Evolutionary conservation across 2,329 filamentous ascomycete species (phyloP), one percentile per base, ranked within the genome.

Genomic region (Teratosphaeria viscida): DNA sequence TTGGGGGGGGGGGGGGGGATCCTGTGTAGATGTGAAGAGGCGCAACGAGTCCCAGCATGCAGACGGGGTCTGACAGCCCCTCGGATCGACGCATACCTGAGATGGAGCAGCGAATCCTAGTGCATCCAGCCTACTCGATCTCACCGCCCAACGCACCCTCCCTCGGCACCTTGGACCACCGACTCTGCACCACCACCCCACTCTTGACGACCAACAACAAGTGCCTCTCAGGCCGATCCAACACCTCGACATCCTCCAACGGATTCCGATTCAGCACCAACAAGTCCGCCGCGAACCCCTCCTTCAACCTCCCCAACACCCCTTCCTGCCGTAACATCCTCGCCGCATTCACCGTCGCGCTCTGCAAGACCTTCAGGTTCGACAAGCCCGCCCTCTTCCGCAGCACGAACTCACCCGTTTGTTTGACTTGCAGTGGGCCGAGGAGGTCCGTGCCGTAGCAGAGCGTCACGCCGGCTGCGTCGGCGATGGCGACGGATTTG

Each of bases 401-500:
- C 14, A 82, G 60, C 0, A 68, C 66, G 61, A 83, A 82, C 63
- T 82, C 80, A 37, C 73, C 72, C 0, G 74, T 77, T 68, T 83
- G 81, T n/a, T 75, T 75, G 14, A 73, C 66, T 7, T 75, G 73
- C 61, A 83, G 66, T 0, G 78, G 79, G 0, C 80, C 81, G 0
- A 84, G 73, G 7, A 83, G 72, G 68, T 83, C 81, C 0, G 79
- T 79, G 0, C 82, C 82, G 62, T 78, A 82, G 66, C 81, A 84
- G 49, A 85, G 79, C 0, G 74, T 79, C 0, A 84, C 80, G 0
- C 81, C 81, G 0, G 78, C 79, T 10, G 80, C 75, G 23, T 74
- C 69, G 2, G 80, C 80, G 23, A 83, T 75, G 55, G 77, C 72
- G 16, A 84, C 68, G 0, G 76, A 74, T 14, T 71, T 63, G 3